Percentiles rank a stretch among this genome's conserved stretches.
phyloP scores from a whole-genome alignment of 306 rosid species.

The Vigna mungo region DNA sequence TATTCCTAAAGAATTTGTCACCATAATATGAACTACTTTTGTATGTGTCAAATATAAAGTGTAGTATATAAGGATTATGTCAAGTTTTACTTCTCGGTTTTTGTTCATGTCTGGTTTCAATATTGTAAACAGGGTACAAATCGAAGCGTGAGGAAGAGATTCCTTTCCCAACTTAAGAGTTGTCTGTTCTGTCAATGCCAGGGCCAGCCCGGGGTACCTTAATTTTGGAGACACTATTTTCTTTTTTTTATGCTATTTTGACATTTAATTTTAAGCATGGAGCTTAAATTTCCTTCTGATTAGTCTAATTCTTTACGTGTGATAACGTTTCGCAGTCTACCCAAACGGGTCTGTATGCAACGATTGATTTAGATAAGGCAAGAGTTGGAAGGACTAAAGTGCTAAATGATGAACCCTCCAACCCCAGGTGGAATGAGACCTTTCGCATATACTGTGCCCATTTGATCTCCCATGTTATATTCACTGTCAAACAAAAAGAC shows the following conservation, averaged over 20 bases:
- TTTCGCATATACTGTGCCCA: conserved; percentile 82
- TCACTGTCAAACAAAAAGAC: conserved; percentile 69
- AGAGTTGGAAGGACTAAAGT: conserved; percentile 65
- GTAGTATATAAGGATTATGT: neutral
- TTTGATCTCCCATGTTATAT: conserved; percentile 59
- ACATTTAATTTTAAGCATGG: neutral
- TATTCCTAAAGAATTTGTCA: neutral
- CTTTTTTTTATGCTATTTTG: neutral
- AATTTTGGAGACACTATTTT: neutral
- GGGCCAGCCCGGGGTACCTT: conserved; percentile 63
- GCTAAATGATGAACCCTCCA: conserved; percentile 43
- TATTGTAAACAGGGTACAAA: conserved; percentile 44
- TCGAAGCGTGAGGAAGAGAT: conserved; percentile 53
- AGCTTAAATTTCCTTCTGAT: conserved; percentile 20
- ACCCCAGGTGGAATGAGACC: conserved; percentile 63
- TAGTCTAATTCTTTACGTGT: conserved; percentile 8
- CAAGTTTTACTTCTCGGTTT: conserved; percentile 28
- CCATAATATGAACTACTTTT: neutral
- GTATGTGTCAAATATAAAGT: neutral
- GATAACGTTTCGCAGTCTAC: conserved; percentile 44
- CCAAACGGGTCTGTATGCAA: conserved; percentile 69
- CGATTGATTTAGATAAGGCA: conserved; percentile 78
- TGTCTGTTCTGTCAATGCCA: conserved; percentile 35
- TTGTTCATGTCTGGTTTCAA: neutral
- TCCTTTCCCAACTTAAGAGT: conserved; percentile 60